Conservation (phyloP, 306 rosid species). For the Cajanus cajan region DNA sequence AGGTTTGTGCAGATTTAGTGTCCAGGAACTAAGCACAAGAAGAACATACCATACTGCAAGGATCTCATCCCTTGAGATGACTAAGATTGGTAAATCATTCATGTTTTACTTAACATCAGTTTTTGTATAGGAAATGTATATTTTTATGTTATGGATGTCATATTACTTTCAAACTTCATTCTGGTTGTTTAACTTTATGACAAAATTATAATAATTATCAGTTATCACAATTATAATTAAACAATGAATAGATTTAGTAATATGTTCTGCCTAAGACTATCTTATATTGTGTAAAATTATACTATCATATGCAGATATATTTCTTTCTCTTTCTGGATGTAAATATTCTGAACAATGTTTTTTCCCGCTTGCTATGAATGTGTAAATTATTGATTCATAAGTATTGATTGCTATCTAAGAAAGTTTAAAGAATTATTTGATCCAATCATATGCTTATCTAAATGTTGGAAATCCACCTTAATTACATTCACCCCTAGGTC, state of each 20-base stretch:
- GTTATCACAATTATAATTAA: slow-evolving; percentile 14
- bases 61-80: slow-evolving; percentile 87
- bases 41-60: slow-evolving; percentile 94
- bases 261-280: slow-evolving; percentile 3
- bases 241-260: not conserved
- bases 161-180: slow-evolving; percentile 8
- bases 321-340: not conserved
- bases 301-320: not conserved
- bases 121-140: not conserved
- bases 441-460: not conserved
- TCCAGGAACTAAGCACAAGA: slow-evolving; percentile 92
- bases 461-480: not conserved
- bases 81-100: slow-evolving; percentile 63
- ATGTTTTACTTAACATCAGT: not conserved
- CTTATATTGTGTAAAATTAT: not conserved
- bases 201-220: slow-evolving; percentile 6
- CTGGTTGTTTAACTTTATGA: not conserved
- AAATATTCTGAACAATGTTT: not conserved
- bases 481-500: too few relatives aligned
- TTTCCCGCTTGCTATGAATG: not conserved
- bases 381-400: slow-evolving; percentile 2
- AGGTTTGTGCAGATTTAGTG: slow-evolving; percentile 93
- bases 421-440: not conserved
- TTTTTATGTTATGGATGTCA: not conserved
- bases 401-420: not conserved